These are phyloP conservation scores for Bonia amplexicaulis DNA, from an alignment of 176 grass and related monocot genomes.

Conservation along the genomic window DNA sequence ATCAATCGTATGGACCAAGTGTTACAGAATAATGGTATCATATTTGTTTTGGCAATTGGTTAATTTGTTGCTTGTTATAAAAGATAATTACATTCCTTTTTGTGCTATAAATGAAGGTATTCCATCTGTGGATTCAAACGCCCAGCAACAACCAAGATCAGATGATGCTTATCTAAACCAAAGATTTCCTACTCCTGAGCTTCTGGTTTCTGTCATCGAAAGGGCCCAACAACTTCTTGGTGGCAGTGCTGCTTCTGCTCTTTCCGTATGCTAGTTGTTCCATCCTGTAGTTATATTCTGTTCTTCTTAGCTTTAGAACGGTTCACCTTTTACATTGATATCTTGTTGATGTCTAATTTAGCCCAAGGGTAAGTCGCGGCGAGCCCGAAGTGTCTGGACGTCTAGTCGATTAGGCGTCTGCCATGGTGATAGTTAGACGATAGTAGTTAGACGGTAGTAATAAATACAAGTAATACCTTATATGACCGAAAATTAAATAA, in stretches of 20 bases:
- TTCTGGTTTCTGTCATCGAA: slow-evolving; percentile 71
- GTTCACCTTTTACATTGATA: too few relatives aligned
- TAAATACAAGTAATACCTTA: too few relatives aligned
- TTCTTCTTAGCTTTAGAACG: neutral
- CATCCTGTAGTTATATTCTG: slow-evolving; percentile 6
- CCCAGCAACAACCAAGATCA: slow-evolving; percentile 38
- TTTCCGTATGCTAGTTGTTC: slow-evolving; percentile 63
- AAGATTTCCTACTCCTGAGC: slow-evolving; percentile 65
- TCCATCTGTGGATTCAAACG: slow-evolving; percentile 39
- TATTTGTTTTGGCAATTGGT: neutral
- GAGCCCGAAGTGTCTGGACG: too few relatives aligned
- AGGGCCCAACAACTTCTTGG: slow-evolving; percentile 65
- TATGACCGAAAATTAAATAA: too few relatives aligned
- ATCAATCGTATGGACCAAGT: slow-evolving; percentile 64
- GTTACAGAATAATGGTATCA: slow-evolving; percentile 64
- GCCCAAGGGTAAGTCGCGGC: too few relatives aligned
- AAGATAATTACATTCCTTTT: neutral
- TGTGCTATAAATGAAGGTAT: slow-evolving; percentile 41
- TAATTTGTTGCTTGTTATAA: slow-evolving; percentile 23
- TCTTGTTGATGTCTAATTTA: neutral
- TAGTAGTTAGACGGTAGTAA: too few relatives aligned
- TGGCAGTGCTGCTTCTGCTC: slow-evolving; percentile 47
- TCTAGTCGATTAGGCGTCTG: too few relatives aligned
- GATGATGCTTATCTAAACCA: slow-evolving; percentile 42
- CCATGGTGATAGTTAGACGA: too few relatives aligned